phyloP scores from a whole-genome alignment of 441 rosid species.

The Populus tomentosa region DNA sequence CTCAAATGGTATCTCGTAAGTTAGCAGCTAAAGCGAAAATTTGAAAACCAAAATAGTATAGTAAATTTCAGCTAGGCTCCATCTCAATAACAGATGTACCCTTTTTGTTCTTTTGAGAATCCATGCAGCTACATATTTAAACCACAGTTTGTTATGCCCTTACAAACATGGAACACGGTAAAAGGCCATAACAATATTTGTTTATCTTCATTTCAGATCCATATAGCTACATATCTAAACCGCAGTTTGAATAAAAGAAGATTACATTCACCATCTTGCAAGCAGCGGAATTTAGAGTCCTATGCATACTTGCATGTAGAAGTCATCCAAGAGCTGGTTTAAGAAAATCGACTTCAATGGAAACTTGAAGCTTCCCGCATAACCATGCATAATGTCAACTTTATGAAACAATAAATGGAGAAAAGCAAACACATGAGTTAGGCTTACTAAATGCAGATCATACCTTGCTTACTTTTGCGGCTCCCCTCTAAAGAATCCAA shows the following conservation, averaged over 20 bases:
- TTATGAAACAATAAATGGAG: not conserved
- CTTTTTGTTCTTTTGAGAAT: not conserved
- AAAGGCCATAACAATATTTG: too few species aligned
- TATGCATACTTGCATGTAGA: not conserved
- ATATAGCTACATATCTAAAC: not conserved
- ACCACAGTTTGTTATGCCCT: not conserved
- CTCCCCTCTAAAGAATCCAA: conserved; percentile 55
- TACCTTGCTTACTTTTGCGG: conserved; percentile 58
- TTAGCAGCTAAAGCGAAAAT: too few species aligned
- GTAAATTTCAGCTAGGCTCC: not conserved
- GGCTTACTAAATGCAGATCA: conserved; percentile 2
- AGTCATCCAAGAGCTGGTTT: not conserved
- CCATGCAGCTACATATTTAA: not conserved
- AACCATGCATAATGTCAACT: not conserved
- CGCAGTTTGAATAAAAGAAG: not conserved
- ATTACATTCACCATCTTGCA: not conserved
- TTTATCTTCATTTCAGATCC: not conserved
- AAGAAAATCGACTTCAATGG: not conserved
- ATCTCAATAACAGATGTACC: not conserved
- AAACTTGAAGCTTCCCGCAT: not conserved
- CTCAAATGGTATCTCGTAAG: not conserved
- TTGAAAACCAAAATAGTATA: not conserved
- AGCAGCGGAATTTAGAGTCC: not conserved
- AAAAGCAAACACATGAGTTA: not conserved
- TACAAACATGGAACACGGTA: not conserved